Percentiles rank a stretch among this genome's conserved stretches.
These are phyloP conservation scores for Herpetomonas tarakana DNA, from an alignment of 208 protist genomes.

Conservation along the genomic window DNA sequence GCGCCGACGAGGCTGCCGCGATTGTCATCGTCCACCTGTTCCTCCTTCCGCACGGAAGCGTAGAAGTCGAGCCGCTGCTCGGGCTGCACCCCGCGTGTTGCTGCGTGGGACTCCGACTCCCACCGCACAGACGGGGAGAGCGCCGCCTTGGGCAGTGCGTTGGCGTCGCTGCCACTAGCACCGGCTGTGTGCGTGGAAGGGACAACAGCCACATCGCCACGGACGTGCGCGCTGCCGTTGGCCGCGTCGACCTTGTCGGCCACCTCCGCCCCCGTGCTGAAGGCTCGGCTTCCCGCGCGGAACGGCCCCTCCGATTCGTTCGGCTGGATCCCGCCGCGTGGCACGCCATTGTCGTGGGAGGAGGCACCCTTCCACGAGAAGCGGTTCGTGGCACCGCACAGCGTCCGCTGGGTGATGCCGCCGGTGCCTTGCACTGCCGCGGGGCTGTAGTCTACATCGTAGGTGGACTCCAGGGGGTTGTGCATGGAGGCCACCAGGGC, in stretches of 20 bases:
- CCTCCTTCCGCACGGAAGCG: slow-evolving; percentile 61
- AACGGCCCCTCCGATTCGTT: neutral
- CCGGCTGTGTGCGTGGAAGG: neutral
- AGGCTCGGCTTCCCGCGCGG: neutral
- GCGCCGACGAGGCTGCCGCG: slow-evolving; percentile 58
- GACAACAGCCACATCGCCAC: neutral
- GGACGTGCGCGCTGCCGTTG: neutral
- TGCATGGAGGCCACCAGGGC: slow-evolving; percentile 31
- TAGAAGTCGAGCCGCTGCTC: slow-evolving; percentile 56
- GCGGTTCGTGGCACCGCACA: neutral
- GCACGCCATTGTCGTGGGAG: neutral
- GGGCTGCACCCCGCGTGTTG: slow-evolving; percentile 44
- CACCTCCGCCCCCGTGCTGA: too few relatives aligned
- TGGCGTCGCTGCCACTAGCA: slow-evolving; percentile 45
- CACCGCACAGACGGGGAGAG: slow-evolving; percentile 36
- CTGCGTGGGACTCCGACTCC: slow-evolving; percentile 58
- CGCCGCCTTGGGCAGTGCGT: slow-evolving; percentile 9
- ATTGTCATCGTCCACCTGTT: slow-evolving; percentile 62
- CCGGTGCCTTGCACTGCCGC: slow-evolving; percentile 7
- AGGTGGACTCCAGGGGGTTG: slow-evolving; percentile 60
- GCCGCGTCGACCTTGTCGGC: neutral
- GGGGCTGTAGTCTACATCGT: slow-evolving; percentile 50
- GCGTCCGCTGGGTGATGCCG: slow-evolving; percentile 1
- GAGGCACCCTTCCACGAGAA: neutral
- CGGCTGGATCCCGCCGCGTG: too few relatives aligned